Percentiles rank a stretch among this genome's conserved stretches.
These are phyloP conservation scores for Cladophialophora immunda DNA, from an alignment of 2,329 filamentous ascomycete genomes.

Conservation along the genomic window DNA sequence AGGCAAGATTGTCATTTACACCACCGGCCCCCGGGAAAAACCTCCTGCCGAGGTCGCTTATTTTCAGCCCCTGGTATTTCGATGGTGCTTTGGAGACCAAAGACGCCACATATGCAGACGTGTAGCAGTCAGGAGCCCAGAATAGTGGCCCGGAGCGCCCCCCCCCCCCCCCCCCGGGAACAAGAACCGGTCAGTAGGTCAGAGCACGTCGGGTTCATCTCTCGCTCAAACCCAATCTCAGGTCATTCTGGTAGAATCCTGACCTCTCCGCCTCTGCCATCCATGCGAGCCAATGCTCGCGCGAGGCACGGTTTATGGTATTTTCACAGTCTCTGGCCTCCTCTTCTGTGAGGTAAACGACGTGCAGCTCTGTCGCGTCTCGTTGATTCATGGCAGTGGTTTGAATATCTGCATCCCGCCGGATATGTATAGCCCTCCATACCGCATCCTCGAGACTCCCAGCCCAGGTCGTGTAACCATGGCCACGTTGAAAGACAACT, in stretches of 20 bases:
- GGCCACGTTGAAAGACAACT: slow-evolving; percentile 55
- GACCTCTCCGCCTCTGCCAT: slow-evolving; percentile 21
- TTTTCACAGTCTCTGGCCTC: slow-evolving; percentile 25
- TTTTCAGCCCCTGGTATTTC: too few relatives aligned
- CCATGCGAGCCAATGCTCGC: slow-evolving; percentile 21
- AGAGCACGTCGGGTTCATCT: too few relatives aligned
- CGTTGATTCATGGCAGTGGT: slow-evolving; percentile 45
- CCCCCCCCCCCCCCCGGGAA: too few relatives aligned
- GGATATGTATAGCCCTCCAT: slow-evolving; percentile 54
- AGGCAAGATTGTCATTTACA: too few relatives aligned
- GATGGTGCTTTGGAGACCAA: too few relatives aligned
- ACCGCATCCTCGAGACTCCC: slow-evolving; percentile 51
- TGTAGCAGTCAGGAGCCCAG: too few relatives aligned
- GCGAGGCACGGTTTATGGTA: slow-evolving; percentile 17
- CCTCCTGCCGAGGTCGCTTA: too few relatives aligned
- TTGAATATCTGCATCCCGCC: slow-evolving; percentile 54
- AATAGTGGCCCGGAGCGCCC: too few relatives aligned
- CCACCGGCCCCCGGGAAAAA: too few relatives aligned
- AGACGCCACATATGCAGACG: too few relatives aligned
- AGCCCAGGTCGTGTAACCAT: slow-evolving; percentile 55
- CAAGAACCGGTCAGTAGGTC: too few relatives aligned
- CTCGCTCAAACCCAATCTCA: not conserved
- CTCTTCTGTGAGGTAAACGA: slow-evolving; percentile 24
- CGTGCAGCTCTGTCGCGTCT: slow-evolving; percentile 10
- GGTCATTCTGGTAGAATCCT: slow-evolving; percentile 20